A percentile compares a stretch with the other conserved stretches of the same genome.
phyloP scores from a whole-genome alignment of 495 filamentous ascomycete species.

The Saxispiralis lemnorum region DNA sequence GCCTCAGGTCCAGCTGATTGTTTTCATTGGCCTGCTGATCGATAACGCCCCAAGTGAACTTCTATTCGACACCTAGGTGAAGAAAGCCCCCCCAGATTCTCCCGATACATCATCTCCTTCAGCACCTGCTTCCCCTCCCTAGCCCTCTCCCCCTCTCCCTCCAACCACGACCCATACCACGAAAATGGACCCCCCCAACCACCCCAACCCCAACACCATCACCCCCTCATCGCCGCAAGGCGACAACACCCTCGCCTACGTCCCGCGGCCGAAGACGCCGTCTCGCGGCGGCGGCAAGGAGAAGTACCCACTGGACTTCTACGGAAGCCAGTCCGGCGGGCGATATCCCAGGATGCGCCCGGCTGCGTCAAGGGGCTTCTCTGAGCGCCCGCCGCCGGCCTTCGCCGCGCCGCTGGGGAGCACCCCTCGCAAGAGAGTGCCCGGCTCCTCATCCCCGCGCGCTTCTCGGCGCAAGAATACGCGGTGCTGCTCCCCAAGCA shows the following conservation, averaged over 20 bases:
- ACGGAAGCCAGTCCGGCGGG: conserved; percentile 7
- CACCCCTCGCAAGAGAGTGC: background rate
- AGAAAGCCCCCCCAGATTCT: no score
- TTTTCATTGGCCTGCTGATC: no score
- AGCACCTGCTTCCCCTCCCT: no score
- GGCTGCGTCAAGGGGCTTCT: background rate
- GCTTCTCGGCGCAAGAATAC: background rate
- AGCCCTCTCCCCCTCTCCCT: background rate
- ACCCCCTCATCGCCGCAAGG: background rate
- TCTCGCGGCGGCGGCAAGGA: conserved; percentile 9
- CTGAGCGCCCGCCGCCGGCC: background rate
- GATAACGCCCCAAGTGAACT: no score
- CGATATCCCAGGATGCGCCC: conserved; percentile 7
- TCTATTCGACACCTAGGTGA: no score
- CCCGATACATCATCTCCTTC: no score
- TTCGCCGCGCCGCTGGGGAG: background rate
- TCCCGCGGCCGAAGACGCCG: conserved; percentile 4
- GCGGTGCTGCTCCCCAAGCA: background rate
- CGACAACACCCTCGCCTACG: conserved; percentile 7
- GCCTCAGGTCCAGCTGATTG: no score
- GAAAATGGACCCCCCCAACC: no score
- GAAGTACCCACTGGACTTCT: conserved; percentile 11
- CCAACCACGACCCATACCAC: no score
- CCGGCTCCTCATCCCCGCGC: background rate
- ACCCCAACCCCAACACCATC: background rate